Base-by-base conservation (phyloP, 2,329 filamentous ascomycete genomes). In the Apiospora sp. region DNA sequence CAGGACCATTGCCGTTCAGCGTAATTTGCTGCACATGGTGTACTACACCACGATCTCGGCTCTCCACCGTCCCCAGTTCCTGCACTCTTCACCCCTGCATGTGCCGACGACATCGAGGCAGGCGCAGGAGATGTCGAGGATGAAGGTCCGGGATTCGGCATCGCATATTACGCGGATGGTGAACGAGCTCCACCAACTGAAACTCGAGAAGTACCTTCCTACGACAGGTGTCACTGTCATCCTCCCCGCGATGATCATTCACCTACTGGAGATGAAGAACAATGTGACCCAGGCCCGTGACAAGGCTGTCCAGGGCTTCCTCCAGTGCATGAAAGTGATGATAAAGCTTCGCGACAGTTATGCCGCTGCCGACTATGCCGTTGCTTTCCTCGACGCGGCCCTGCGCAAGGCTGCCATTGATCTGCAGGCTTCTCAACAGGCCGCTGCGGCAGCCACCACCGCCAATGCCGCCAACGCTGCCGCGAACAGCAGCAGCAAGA, bases 311-410 rank as follows among this genome's bases (percentile, higher is more conserved):
- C 90, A 92, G 72, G 94, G 94, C 27, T 98, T 98, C 85, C 93
- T 92, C 77, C 92, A 95, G 80, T 98, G 96, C 84, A 98, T 98
- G 94, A 90, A 92, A 67, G 94, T 98, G 73, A 93, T 98, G 87
- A 92, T 95, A 80, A 92, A 92, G 75, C 87, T 98, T 24, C 91
- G 95, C 49, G 94, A 98, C 79, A 94, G 95, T 43, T 98, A 98
- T 79, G 92, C 95, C 0, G 95, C 95, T 0, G 96, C 96, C n/a
- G 95, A 98, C 82, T 98, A 96, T 78, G 95, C 94, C n/a, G 96
- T 94, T 0, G 94, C 94, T 2, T 98, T 98, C 85, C 87, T 98
- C n/a, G 94, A 97, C 80, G 94, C 95, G 1, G 94, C 95, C 0
- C 93, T 98, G 75, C 92, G 93, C 74, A 97, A 97, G 84, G 94